A percentile compares a stretch with the other conserved stretches of the same genome.
Conservation (phyloP, 2,329 filamentous ascomycete species). For the Fusarium tricinctum region DNA sequence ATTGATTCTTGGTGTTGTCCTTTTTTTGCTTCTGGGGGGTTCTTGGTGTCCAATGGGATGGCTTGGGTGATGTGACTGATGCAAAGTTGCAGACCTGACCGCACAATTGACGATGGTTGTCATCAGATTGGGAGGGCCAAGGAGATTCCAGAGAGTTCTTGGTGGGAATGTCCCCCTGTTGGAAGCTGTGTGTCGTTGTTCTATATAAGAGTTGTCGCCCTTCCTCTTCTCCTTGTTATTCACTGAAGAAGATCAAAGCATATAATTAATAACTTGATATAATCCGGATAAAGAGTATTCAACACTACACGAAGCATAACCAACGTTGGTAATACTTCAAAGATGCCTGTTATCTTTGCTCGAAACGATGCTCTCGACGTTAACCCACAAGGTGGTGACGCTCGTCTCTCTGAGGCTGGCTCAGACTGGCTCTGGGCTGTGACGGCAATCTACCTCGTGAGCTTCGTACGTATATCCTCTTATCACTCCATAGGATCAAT, state of each 20-base stretch:
- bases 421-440: constrained; percentile 70
- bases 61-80: constrained; percentile 1
- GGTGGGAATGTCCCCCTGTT: not conserved
- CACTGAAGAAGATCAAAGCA: not conserved
- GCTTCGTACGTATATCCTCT: constrained; percentile 57
- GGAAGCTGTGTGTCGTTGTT: not conserved
- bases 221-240: not conserved
- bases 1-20: constrained; percentile 3
- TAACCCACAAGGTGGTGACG: constrained; percentile 61
- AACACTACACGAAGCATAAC: constrained; percentile 3
- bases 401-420: constrained; percentile 60
- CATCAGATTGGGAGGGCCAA: constrained; percentile 2
- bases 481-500: not conserved
- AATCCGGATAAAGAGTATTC: not conserved
- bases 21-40: not conserved
- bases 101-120: constrained; percentile 1
- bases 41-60: constrained; percentile 26
- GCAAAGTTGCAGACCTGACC: constrained; percentile 8
- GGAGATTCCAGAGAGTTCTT: constrained; percentile 12
- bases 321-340: constrained; percentile 13
- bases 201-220: constrained; percentile 21
- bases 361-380: constrained; percentile 63
- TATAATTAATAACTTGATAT: constrained; percentile 2
- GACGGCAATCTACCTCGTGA: constrained; percentile 62
- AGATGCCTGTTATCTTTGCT: constrained; percentile 53